Base-by-base conservation (phyloP, 2,329 filamentous ascomycete genomes). In the Coniochaeta sp. region DNA sequence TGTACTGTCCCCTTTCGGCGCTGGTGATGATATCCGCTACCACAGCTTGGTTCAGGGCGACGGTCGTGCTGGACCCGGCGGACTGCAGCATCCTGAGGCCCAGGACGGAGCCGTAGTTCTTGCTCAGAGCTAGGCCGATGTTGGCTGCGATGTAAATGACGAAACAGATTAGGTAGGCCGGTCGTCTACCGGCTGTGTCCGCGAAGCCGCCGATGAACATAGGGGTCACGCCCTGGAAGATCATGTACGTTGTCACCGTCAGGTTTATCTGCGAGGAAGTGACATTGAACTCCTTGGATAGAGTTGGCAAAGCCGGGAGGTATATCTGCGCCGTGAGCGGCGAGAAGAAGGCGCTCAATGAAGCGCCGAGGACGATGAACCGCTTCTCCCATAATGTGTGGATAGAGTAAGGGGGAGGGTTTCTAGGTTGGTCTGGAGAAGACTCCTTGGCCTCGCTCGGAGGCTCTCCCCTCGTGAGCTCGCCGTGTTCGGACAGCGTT, bases 21-120 rank as follows among this genome's bases (percentile, higher is more conserved):
- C 77, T 77, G 0, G 82, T 85, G 10, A 79, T 71, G 6, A 86
- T 70, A 60, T 89, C 86, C 0, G 80, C 80, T 1, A 88, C 75
- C 0, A 87, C 77, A 0, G 78, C 84, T 26, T 65, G 67, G 26
- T 68, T 70, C 3, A 89, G 68, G 0, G 83, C 77, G 4, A 86
- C 71, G 0, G 82, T 85, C 2, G 77, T 77, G 51, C 76, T 79
- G 35, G 75, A 81, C 0, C 83, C 81, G 0, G 76, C 73, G 5
- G 75, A 79, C 58, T 85, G 82, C 2, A 84, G 60, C 57, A 74
- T 77, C 3, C 82, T 69, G 4, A 84, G 64, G 1, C 78, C 68
- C 5, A 85, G 57, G 3, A 85, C 64, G 0, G 77, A 69, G 0
- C 67, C 64, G 54, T 78, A 81, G 55, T 61, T 74, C 4, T 69